phyloP scores from a whole-genome alignment of 2,329 filamentous ascomycete species.

The Drechslerella dactyloides region DNA sequence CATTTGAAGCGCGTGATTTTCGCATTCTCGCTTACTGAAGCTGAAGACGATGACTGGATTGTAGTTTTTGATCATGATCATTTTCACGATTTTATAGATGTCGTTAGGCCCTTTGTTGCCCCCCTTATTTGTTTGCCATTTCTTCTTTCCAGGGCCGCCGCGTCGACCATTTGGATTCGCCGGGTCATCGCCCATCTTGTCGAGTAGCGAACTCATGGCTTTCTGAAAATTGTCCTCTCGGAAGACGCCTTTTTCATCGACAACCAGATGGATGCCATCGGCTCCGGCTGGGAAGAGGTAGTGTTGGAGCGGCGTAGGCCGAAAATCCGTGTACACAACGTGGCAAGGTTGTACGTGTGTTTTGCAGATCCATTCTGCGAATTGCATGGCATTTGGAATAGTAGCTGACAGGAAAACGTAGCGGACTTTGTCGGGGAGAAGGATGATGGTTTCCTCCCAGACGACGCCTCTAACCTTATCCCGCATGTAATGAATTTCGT shows the following conservation, averaged over 20 bases:
- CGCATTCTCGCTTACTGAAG: constrained; percentile 97
- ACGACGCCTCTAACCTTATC: constrained; percentile 94
- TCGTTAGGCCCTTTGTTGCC: constrained; percentile 72
- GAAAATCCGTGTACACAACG: constrained; percentile 98
- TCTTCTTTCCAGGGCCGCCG: constrained; percentile 80
- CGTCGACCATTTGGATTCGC: constrained; percentile 78
- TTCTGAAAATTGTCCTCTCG: constrained; percentile 97
- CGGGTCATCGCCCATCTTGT: constrained; percentile 83
- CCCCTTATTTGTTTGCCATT: constrained; percentile 90
- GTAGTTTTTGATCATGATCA: constrained; percentile 97
- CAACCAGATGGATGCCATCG: constrained; percentile 89
- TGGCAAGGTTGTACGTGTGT: constrained; percentile 97
- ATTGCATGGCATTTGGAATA: constrained; percentile 98
- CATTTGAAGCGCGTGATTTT: constrained; percentile 85
- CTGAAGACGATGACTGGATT: constrained; percentile 99
- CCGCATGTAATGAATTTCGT: constrained; percentile 98
- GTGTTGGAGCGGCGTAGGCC: constrained; percentile 93
- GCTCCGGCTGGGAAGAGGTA: constrained; percentile 96
- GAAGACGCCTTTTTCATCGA: constrained; percentile 96
- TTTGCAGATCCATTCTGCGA: constrained; percentile 98
- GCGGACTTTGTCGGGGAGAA: constrained; percentile 96
- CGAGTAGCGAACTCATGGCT: constrained; percentile 87
- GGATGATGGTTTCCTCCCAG: constrained; percentile 98
- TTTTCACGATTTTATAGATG: constrained; percentile 96
- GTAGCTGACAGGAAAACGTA: constrained; percentile 98